Evolutionary conservation across 768 basidiomycete species (phyloP), one percentile per base, ranked within the genome.

Genomic region (Lactarius tabidus): DNA sequence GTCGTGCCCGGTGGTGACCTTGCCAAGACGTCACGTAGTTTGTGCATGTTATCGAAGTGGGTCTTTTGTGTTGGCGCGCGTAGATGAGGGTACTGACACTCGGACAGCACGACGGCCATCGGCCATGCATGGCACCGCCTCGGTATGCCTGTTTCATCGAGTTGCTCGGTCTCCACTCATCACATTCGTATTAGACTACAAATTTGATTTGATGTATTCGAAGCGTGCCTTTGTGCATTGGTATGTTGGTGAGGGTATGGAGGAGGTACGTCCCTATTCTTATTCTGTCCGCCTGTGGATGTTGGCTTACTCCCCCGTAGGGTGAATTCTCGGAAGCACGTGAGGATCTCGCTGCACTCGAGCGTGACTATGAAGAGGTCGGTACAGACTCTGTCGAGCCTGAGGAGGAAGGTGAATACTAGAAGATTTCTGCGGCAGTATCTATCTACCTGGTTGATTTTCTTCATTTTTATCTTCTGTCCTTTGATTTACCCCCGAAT

Each of bases 241-340:
- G 94, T 96, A 95, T 73, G 95, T 97, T 68, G 95, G 95, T 74
- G 95, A 98, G 79, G 96, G 96, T 82, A 98, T 98, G 96, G 96
- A 98, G 76, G 96, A 98, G 82, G 85, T 80, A 67, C 36, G 75
- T 10, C 9, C 51, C n/a, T 7, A 36, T n/a, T 14, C 23, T 2
- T 14, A 48, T 3, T n/a, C 55, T 26, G 15, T 39, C 17, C 28
- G 2, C 35, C 63, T 20, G 39, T 69, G 20, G 48, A 41, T 60
- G 33, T 60, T 51, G 10, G 23, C 70, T 72, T 20, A 75, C 48
- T 14, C 4, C 4, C 29, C 53, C 61, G n/a, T 57, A 85, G 81
- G 96, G 96, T 77, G 96, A 98, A 79, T 98, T 98, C 80, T 95
- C 93, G 55, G 95, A 97, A 79, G 96, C 96, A 54, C 90, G 95